Evolutionary conservation across 305 asterid species (phyloP), one percentile per base, ranked within the genome.

Genomic region (Fraxinus albicans): DNA sequence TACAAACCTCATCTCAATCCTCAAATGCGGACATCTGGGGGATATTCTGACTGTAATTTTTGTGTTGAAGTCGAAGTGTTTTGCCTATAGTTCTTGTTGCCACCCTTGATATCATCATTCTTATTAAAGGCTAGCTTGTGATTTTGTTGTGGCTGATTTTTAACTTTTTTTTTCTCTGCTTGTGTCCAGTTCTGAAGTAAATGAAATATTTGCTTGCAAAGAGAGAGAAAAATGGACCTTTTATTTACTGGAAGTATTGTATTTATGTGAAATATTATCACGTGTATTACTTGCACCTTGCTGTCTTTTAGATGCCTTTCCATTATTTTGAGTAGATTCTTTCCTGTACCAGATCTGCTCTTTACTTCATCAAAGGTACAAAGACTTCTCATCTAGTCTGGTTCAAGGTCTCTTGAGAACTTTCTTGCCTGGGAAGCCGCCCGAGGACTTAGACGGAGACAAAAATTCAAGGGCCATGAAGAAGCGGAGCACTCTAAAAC

Each of bases 331-430:
- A 33, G 79, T 78, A 79, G 53, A 77, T 80, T 79, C 44, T 86
- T 83, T 78, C 85, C 75, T 77, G 58, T 82, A 79, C 83, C 92
- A 97, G 99, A 90, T 97, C 86, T 95, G 99, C 89, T 97, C 98
- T 86, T 88, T 97, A 91, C 98, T 97, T 85, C 99, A 97, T 90
- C 99, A 94, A 84, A 92, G 99, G 86, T 97, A 97, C 91, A 93
- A 86, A 79, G 99, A 97, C 78, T 97, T 97, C 88, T 91, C 98
- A n/a, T 95, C 95, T 70, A 91, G 93, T 88, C 94, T 97, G 79
- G 97, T 95, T 85, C 97, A 95, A 94, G 98, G 98, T 80, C 99
- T 97, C 80, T 58, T 91, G 85, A 97, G 94, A 88, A 87, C 91
- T 82, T 97, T 97, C 82, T 75, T 88, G 40, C 97, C 94, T 58